phyloP scores from a whole-genome alignment of 1,139 yeast species.

The Sugiyamaella sp. region DNA sequence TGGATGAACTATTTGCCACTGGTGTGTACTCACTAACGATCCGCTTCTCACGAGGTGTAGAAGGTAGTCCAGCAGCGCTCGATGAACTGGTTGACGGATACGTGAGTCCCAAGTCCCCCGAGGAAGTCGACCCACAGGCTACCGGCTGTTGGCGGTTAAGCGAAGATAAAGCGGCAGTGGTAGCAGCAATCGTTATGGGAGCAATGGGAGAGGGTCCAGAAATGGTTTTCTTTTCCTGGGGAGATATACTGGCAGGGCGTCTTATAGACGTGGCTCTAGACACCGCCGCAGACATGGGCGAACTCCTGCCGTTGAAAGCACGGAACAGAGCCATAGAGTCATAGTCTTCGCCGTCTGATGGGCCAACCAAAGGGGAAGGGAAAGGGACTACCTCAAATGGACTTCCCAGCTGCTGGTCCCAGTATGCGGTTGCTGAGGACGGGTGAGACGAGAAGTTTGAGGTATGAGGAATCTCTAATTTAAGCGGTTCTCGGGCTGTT shows the following conservation, averaged over 20 bases:
- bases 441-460: background rate
- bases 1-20: slow-evolving; percentile 20
- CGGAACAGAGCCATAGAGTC: slow-evolving; percentile 28
- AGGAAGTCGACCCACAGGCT: background rate
- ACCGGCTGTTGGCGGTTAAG: slow-evolving; percentile 6
- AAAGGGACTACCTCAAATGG: slow-evolving; percentile 35
- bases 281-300: slow-evolving; percentile 33
- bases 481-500: slow-evolving; percentile 1
- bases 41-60: slow-evolving; percentile 19
- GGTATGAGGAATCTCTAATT: slow-evolving; percentile 10
- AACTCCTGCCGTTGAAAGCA: slow-evolving; percentile 32
- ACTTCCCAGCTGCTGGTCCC: slow-evolving; percentile 14
- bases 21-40: slow-evolving; percentile 29
- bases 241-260: slow-evolving; percentile 12
- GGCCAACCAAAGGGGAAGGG: slow-evolving; percentile 40
- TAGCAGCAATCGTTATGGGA: slow-evolving; percentile 15
- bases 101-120: background rate
- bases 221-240: slow-evolving; percentile 2
- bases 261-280: slow-evolving; percentile 31
- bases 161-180: slow-evolving; percentile 7
- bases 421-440: slow-evolving; percentile 2
- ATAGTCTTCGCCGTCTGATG: slow-evolving; percentile 19
- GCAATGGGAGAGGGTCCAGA: slow-evolving; percentile 12
- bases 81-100: background rate
- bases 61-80: background rate